Base-by-base conservation (phyloP, 2,329 filamentous ascomycete species). In the Fusarium dlaminii region DNA sequence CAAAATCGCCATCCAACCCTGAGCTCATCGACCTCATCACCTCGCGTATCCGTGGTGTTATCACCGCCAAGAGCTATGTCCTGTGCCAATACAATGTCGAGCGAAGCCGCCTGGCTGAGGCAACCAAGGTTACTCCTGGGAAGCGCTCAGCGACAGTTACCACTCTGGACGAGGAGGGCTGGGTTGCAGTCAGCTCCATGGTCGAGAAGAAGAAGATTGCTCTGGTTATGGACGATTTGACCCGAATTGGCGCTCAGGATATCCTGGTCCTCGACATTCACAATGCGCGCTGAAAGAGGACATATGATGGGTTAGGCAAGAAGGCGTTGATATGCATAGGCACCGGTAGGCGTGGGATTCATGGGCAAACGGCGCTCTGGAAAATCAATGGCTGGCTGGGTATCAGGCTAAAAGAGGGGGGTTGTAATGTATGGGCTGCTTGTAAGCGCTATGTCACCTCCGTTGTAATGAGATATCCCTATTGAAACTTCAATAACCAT, bases 21-120 rank as follows among this genome's bases (percentile, higher is more conserved):
- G 90, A 91, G 72, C 87, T 98, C 66, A 92, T 98, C 62, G 90
- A 96, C 29, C 87, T 97, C 65, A 97, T 99, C 79, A 90, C 93
- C 34, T 92, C 92, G 17, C 91, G 96, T 79, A 98, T 99, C 80
- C 90, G 90, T 68, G 96, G 96, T 82, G 95, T 99, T 73, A 98
- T 99, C 80, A 96, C 94, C 46, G 96, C 96, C 15, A 94, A 99
- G 85, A 92, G 91, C 83, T 98, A 93, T 81, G 94, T 98, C 34
- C 90, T 98, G 36, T 98, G 96, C 86, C 95, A 97, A 81, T 99
- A 98, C 88, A 99, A 99, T 84, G 90, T 98, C 67, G 89, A 93
- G 76, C 91, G 95, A 70, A 81, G 84, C 54, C 89, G 90, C 61
- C 89, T 99, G 64, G 79, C 87, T 13, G 85, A 86, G 37, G 95